Base-by-base conservation (phyloP, 352 stramenopile species). In the Phytophthora europaea region DNA sequence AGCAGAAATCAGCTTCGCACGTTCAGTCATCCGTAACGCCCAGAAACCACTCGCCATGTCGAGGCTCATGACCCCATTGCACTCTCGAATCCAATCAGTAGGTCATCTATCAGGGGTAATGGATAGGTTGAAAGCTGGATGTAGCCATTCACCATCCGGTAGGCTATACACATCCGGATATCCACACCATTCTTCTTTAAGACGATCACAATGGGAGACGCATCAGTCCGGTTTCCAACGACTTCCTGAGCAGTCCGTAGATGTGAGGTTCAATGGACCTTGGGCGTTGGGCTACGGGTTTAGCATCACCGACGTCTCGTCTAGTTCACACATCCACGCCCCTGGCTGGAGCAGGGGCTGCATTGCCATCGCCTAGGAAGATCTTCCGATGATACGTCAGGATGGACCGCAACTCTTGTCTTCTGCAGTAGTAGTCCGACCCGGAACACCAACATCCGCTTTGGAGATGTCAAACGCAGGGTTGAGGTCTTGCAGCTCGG, bases 121-220 rank as follows among this genome's bases (percentile, higher is more conserved):
- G 57, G 57, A 9, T 64, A 64, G 4, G 13, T 26, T 8, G 57
- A 64, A 8, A 55, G 40, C 23, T 54, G 48, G 26, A 64, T 64
- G 18, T 55, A 54, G 0, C 31, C 16, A 26, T 54, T 64, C 22
- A 34, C 57, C 9, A 64, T 6, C 2, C 57, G 38, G 18, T 64
- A 54, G 16, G 47, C 53, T 47, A 59, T 59, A 26, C 53, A 59
- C 53, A 59, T 59, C 13, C 53, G 23, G 1, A 59, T 59, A 26
- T 59, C 53, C 22, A 59, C 28, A 7, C 53, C 53, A 43, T 59
- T 59, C 53, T 61, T 61, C 55, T 61, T 51, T 4, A 61, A n/a
- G 8, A 61, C 45, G 0, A 58, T 34, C n/a, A 33, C 51, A 7
- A 58, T 58, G 4, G 51, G 51, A 4, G 51, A 58, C 4, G 23